A percentile compares a stretch with the other conserved stretches of the same genome.
phyloP scores from a whole-genome alignment of 2,329 filamentous ascomycete genomes.

The Lachnellula subtilissima region DNA sequence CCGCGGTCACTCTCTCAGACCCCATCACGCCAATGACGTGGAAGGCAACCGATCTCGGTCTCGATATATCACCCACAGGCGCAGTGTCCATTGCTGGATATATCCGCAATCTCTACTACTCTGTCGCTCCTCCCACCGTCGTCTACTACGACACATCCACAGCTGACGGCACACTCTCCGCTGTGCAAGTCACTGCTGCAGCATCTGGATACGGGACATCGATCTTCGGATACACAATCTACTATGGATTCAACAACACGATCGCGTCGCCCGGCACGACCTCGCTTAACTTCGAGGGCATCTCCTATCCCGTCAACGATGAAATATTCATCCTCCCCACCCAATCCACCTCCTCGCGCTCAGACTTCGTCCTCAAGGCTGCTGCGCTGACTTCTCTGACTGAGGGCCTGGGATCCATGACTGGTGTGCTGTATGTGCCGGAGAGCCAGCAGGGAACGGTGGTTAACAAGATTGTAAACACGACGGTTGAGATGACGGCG shows the following conservation, averaged over 20 bases:
- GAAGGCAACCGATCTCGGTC: slow-evolving; percentile 1
- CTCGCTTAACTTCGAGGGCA: slow-evolving; percentile 4
- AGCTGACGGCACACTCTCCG: background rate
- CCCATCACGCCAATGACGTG: slow-evolving; percentile 7
- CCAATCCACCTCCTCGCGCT: slow-evolving; percentile 3
- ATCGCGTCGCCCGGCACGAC: slow-evolving; percentile 7
- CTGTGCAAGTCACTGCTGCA: background rate
- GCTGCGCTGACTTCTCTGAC: slow-evolving; percentile 7
- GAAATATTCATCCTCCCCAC: slow-evolving; percentile 13
- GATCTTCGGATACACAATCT: slow-evolving; percentile 4
- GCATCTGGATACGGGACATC: background rate
- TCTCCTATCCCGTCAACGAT: slow-evolving; percentile 9
- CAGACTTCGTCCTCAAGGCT: slow-evolving; percentile 6
- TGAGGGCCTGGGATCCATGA: background rate
- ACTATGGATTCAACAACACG: slow-evolving; percentile 8
- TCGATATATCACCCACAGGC: slow-evolving; percentile 1
- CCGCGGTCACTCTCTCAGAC: slow-evolving; percentile 8
- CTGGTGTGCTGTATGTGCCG: slow-evolving; percentile 11
- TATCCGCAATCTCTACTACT: slow-evolving; percentile 8
- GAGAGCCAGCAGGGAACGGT: slow-evolving; percentile 4
- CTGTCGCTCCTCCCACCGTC: background rate
- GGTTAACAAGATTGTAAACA: slow-evolving; percentile 2
- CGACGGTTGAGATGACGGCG: slow-evolving; percentile 2
- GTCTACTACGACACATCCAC: slow-evolving; percentile 1
- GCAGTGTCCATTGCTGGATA: slow-evolving; percentile 6